Percentiles rank a stretch among this genome's conserved stretches.
Evolutionary conservation across 1,284 basidiomycete species (phyloP).

Genomic region (Bjerkandera adusta): DNA sequence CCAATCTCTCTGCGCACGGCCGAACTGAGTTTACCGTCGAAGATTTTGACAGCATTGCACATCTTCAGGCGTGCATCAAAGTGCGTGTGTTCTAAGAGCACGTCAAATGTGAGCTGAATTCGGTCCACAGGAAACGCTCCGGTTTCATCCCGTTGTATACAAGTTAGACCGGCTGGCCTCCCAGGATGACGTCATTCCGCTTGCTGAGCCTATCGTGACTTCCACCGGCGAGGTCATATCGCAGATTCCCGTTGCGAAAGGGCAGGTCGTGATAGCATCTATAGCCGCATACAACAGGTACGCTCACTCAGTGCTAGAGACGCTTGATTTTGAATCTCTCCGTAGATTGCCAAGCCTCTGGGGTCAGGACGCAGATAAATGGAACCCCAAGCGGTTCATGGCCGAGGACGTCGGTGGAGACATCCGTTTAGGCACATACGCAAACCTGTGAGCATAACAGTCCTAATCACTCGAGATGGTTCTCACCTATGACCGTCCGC

Average conservation of each 20-base stretch:
- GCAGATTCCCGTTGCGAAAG: conserved; percentile 24
- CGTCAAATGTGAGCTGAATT: too few relatives aligned
- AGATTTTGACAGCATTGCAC: conserved; percentile 55
- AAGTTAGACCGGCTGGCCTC: conserved; percentile 1
- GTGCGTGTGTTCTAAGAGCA: background rate
- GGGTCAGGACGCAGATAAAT: conserved; percentile 48
- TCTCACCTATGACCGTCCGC: background rate
- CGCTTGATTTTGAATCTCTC: background rate
- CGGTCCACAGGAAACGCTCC: conserved; percentile 24
- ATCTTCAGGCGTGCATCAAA: conserved; percentile 49
- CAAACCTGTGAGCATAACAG: conserved; percentile 52
- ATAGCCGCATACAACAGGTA: conserved; percentile 12
- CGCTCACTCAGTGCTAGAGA: too few relatives aligned
- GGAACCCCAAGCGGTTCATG: conserved; percentile 50
- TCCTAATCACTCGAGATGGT: too few relatives aligned
- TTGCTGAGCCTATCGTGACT: conserved; percentile 37
- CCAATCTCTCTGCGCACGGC: conserved; percentile 28
- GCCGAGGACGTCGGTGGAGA: conserved; percentile 32
- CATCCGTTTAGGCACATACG: conserved; percentile 44
- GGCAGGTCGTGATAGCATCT: conserved; percentile 1
- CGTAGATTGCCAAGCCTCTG: conserved; percentile 38
- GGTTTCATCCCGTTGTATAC: conserved; percentile 10
- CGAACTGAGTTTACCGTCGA: conserved; percentile 35
- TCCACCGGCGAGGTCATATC: conserved; percentile 29
- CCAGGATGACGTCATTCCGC: conserved; percentile 40